Percentiles rank a stretch among this genome's conserved stretches.
phyloP scores from a whole-genome alignment of 192 early-diverging fungal species.

The Ambispora gerdemannii region DNA sequence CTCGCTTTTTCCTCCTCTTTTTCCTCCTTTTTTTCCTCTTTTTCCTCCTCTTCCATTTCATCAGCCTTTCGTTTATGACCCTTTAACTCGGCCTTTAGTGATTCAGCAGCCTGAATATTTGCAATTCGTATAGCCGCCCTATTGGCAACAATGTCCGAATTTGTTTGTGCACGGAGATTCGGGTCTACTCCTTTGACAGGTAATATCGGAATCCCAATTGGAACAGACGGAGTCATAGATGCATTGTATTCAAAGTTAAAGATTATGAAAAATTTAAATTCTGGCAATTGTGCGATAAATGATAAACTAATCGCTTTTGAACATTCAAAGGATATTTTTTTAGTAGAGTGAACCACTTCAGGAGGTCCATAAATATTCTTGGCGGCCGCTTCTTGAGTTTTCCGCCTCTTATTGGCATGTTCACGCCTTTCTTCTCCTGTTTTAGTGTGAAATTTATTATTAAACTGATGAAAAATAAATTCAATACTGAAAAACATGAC shows the following conservation, averaged over 20 bases:
- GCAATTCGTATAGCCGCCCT: conserved; percentile 41
- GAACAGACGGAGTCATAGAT: not conserved
- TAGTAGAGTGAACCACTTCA: not conserved
- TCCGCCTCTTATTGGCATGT: conserved; percentile 35
- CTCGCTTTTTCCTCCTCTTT: conserved; percentile 35
- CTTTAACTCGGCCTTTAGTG: conserved; percentile 60
- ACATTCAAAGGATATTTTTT: not conserved
- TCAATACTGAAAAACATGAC: not conserved
- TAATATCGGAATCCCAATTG: conserved; percentile 14
- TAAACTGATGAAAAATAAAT: not conserved
- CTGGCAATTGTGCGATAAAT: not conserved
- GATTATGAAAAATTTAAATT: not conserved
- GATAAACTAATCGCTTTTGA: not conserved
- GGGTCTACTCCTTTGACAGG: conserved; percentile 20
- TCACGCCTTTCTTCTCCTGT: conserved; percentile 36
- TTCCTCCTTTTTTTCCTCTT: conserved; percentile 30
- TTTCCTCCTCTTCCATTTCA: conserved; percentile 42
- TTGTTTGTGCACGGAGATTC: conserved; percentile 30
- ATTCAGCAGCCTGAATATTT: conserved; percentile 58
- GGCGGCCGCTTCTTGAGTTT: conserved; percentile 32
- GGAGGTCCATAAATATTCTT: conserved; percentile 4
- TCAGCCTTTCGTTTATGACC: conserved; percentile 49
- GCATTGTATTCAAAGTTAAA: not conserved
- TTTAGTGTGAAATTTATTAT: not conserved
- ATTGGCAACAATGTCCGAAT: conserved; percentile 47